Base-by-base conservation (phyloP, 768 basidiomycete genomes). In the Gloeostereum incarnatum region DNA sequence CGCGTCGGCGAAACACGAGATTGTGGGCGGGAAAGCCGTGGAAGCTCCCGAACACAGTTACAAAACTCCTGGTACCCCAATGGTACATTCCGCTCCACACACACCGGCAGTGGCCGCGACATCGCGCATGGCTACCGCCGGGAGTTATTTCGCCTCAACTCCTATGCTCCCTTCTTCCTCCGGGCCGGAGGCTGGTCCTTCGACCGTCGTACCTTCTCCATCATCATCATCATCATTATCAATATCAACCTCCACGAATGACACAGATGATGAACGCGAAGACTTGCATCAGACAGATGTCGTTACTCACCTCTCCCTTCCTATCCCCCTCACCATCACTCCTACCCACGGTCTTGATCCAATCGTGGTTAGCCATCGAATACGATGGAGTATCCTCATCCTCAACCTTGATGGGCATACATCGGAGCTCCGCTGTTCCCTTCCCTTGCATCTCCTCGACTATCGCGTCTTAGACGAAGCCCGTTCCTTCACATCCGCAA, bases 361-460 rank as follows among this genome's bases (percentile, higher is more conserved):
- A 0, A 77, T 93, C 39, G 60, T 62, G 14, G 67, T 91, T 16
- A 67, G 68, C 2, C 89, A 98, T 59, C 80, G 84, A 35, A 71
- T 97, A 48, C 73, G 81, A 26, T 88, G 86, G 86, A 73, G 56
- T 11, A 82, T 89, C 44, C 63, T 79, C 37, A 82, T 93, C 51
- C 69, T 68, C 45, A 98, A 97, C 54, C 68, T 69, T 5, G 94
- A 97, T 53, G 92, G 92, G 0, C 94, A 97, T 54, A 81, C 79
- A 2, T 93, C 90, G 6, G 91, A 97, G 57, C 68, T 98, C n/a
- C 79, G 92, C 11, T 97, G 94, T 57, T 91, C 91, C 1, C 69
- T 97, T 4, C 94, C 94, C 0, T 59, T 98, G 23, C 77, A 87
- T 51, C 69, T 98, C 34, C 79, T 97, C 17, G 81, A 92, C 46